Evolutionary conservation across 2,329 filamentous ascomycete species (phyloP).

Genomic region (Trichoderma hamatum): DNA sequence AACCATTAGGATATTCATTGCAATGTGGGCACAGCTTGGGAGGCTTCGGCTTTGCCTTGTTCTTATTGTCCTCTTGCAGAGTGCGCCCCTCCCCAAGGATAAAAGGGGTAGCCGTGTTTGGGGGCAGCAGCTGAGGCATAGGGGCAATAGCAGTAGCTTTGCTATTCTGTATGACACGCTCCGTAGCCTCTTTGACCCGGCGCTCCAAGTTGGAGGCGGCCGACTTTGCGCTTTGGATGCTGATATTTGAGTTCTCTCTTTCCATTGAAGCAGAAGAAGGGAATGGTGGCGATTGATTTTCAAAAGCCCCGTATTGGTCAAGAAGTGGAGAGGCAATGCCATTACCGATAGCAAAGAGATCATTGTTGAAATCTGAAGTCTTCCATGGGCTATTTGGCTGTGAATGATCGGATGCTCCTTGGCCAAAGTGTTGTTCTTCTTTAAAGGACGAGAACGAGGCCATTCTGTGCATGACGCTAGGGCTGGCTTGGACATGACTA

Average conservation of each 20-base stretch:
- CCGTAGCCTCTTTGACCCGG: conserved; percentile 53
- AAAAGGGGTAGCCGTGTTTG: conserved; percentile 18
- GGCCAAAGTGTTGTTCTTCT: conserved; percentile 28
- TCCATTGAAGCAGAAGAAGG: conserved; percentile 48
- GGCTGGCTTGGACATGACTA: conserved; percentile 42
- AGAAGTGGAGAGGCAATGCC: conserved; percentile 33
- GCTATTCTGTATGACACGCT: conserved; percentile 50
- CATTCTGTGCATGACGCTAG: conserved; percentile 43
- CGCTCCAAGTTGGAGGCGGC: conserved; percentile 47
- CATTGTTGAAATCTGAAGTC: conserved; percentile 36
- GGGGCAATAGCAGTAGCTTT: conserved; percentile 46
- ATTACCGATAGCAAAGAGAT: conserved; percentile 46
- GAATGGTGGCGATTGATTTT: conserved; percentile 37
- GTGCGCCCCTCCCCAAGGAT: neutral
- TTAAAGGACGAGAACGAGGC: conserved; percentile 44
- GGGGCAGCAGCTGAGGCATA: conserved; percentile 43
- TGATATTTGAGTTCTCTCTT: conserved; percentile 51
- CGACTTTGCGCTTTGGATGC: conserved; percentile 48
- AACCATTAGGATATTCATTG: conserved; percentile 73
- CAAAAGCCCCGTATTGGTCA: conserved; percentile 39
- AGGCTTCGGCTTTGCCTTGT: conserved; percentile 63
- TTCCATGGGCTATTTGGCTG: conserved; percentile 34
- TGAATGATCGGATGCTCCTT: conserved; percentile 31
- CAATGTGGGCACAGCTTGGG: conserved; percentile 73
- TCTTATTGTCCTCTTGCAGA: conserved; percentile 47